Evolutionary conservation across 345 rosid species (phyloP).

Genomic region (Brassica rapa): DNA sequence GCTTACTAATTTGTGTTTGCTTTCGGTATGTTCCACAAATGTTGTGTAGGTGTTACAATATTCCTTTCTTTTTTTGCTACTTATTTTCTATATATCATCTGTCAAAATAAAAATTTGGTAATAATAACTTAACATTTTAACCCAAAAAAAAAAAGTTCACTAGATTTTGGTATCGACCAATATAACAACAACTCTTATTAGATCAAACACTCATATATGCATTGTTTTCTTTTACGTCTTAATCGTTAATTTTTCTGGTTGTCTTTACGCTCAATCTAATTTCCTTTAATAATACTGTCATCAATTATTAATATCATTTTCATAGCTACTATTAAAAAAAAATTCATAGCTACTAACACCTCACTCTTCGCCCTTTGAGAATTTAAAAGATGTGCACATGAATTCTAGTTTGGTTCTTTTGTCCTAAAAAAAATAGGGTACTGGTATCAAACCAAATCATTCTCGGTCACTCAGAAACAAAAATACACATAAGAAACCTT

Average conservation of each 20-base stretch:
- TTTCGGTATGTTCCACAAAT: no score
- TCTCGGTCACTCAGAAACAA: background rate
- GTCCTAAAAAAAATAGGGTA: background rate
- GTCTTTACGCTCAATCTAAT: slow-evolving; percentile 7
- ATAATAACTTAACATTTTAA: no score
- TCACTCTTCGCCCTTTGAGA: background rate
- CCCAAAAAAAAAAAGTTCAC: no score
- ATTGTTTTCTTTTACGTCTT: slow-evolving; percentile 6
- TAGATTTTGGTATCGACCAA: background rate
- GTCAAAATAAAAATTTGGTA: no score
- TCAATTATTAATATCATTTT: background rate
- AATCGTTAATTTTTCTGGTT: background rate
- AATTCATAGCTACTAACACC: background rate
- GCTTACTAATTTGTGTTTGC: no score
- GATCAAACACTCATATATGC: background rate
- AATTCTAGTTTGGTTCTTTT: background rate
- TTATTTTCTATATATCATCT: no score
- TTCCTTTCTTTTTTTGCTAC: no score
- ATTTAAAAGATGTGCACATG: background rate
- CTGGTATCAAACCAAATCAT: background rate
- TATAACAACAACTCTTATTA: slow-evolving; percentile 13
- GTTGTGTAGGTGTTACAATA: no score
- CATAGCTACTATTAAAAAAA: background rate
- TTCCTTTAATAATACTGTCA: background rate
- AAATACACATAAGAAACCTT: slow-evolving; percentile 4